These are phyloP conservation scores for Magnusiomyces tetraspermus DNA, from an alignment of 1,139 yeast genomes.

Conservation along the genomic window DNA sequence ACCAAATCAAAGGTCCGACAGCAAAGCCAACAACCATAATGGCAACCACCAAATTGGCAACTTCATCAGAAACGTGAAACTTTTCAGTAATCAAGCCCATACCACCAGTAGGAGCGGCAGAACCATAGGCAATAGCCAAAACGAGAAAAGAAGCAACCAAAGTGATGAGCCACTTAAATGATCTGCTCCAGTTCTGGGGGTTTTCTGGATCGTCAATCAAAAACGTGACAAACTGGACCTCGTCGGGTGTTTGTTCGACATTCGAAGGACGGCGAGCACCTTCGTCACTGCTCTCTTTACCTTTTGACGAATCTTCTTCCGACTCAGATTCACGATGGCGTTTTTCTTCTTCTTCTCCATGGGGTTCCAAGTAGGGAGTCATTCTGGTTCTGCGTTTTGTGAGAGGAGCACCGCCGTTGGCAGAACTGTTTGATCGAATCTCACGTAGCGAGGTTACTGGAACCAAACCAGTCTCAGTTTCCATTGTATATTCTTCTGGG, in stretches of 20 bases:
- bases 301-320: not conserved
- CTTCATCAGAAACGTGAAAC: slow-evolving; percentile 64
- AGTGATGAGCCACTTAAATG: slow-evolving; percentile 59
- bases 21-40: slow-evolving; percentile 84
- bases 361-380: slow-evolving; percentile 1
- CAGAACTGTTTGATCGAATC: slow-evolving; percentile 18
- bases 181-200: slow-evolving; percentile 71
- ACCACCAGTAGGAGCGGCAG: slow-evolving; percentile 81
- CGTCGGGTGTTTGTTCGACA: slow-evolving; percentile 32
- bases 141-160: slow-evolving; percentile 57
- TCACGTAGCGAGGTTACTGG: slow-evolving; percentile 60
- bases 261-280: slow-evolving; percentile 12
- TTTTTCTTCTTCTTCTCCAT: slow-evolving; percentile 2
- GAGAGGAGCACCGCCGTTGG: not conserved
- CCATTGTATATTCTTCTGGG: slow-evolving; percentile 86
- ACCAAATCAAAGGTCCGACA: slow-evolving; percentile 84
- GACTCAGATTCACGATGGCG: not conserved
- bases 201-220: slow-evolving; percentile 68
- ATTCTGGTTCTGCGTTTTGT: not conserved
- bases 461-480: slow-evolving; percentile 79
- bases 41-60: slow-evolving; percentile 69
- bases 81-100: slow-evolving; percentile 52
- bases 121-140: slow-evolving; percentile 82
- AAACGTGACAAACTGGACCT: slow-evolving; percentile 75
- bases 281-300: not conserved